Conservation (phyloP, 1,284 basidiomycete species). For the Cerioporus squamosus region DNA sequence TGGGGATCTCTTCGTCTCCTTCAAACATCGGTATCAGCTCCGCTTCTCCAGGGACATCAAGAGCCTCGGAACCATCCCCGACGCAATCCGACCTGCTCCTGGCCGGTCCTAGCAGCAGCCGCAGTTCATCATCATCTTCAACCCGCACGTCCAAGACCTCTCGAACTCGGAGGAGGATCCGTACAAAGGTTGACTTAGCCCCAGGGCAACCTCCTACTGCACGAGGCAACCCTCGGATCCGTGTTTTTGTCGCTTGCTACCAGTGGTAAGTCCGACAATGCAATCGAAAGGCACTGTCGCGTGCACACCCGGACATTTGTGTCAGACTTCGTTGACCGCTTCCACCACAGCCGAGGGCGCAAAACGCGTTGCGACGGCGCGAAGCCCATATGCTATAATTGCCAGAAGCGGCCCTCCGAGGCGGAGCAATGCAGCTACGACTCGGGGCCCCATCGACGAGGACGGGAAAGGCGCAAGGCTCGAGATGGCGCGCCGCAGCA, state of each 20-base stretch:
- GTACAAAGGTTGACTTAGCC: slow-evolving; percentile 50
- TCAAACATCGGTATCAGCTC: background rate
- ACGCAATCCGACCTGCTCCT: background rate
- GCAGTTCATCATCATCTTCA: background rate
- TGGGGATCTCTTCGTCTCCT: background rate
- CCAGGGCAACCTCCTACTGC: slow-evolving; percentile 22
- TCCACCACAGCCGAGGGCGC: slow-evolving; percentile 58
- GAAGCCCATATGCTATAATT: slow-evolving; percentile 74
- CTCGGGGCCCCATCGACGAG: slow-evolving; percentile 68
- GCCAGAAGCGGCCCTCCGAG: slow-evolving; percentile 47
- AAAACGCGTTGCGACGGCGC: slow-evolving; percentile 82
- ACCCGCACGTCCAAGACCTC: background rate
- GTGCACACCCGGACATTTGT: too few species aligned
- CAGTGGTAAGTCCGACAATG: slow-evolving; percentile 21
- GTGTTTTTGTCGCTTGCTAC: slow-evolving; percentile 24
- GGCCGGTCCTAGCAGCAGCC: background rate
- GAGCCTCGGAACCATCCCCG: background rate
- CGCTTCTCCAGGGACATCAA: background rate
- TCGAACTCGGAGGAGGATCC: slow-evolving; percentile 28
- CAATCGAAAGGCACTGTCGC: too few species aligned
- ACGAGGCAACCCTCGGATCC: slow-evolving; percentile 19
- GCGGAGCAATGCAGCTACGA: slow-evolving; percentile 53
- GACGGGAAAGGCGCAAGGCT: slow-evolving; percentile 61
- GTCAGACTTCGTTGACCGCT: background rate
- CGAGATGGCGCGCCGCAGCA: slow-evolving; percentile 32